Evolutionary conservation across 2,329 filamentous ascomycete species (phyloP).

Genomic region (Tolypocladium nubicola): DNA sequence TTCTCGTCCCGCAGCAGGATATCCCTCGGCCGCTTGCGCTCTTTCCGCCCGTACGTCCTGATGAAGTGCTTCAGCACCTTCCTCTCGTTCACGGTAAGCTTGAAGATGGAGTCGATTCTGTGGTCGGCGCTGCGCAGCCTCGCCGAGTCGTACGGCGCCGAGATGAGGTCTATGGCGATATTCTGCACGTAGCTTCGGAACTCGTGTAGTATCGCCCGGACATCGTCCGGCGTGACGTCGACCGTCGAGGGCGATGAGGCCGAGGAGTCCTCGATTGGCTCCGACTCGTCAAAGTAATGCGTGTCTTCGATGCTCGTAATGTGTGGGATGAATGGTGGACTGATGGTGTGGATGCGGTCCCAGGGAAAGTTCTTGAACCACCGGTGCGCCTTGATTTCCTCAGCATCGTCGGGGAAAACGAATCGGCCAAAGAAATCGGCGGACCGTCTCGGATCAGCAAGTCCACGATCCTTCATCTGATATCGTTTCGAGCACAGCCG

Average conservation of each 20-base stretch:
- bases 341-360: conserved; percentile 59
- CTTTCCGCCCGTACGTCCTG: conserved; percentile 44
- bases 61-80: conserved; percentile 39
- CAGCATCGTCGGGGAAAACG: conserved; percentile 75
- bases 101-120: conserved; percentile 30
- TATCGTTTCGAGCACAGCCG: conserved; percentile 73
- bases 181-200: conserved; percentile 31
- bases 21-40: conserved; percentile 75
- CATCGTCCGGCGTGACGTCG: conserved; percentile 18
- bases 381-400: conserved; percentile 79
- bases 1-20: conserved; percentile 66
- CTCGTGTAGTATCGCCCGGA: conserved; percentile 20
- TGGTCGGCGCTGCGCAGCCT: conserved; percentile 38
- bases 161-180: conserved; percentile 33
- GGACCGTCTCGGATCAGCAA: conserved; percentile 9
- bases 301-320: conserved; percentile 62
- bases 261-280: conserved; percentile 55
- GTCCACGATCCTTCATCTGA: conserved; percentile 46
- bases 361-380: conserved; percentile 78
- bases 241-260: conserved; percentile 30
- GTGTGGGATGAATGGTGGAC: conserved; percentile 71
- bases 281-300: conserved; percentile 82
- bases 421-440: conserved; percentile 35
- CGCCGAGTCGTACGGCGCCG: conserved; percentile 35
- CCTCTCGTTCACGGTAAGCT: conserved; percentile 24